These are phyloP conservation scores for Daedalea quercina DNA, from an alignment of 768 basidiomycete genomes.

Conservation along the genomic window DNA sequence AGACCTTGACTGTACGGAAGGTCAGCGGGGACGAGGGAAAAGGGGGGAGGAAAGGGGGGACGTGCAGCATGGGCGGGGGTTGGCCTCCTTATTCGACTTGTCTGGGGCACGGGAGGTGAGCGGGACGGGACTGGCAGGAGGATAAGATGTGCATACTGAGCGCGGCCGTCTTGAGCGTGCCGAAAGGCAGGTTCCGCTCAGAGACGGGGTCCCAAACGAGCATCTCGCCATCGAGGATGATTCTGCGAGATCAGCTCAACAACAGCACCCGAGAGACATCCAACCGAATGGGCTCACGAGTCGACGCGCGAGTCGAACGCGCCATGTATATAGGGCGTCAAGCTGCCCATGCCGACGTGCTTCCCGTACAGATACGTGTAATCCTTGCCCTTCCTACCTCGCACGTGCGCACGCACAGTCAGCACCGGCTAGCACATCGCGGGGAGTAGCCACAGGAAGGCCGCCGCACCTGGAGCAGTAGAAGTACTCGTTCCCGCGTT, in stretches of 20 bases:
- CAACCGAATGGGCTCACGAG: conserved; percentile 48
- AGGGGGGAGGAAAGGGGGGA: conserved; percentile 6
- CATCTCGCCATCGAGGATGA: conserved; percentile 98
- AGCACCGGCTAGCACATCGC: no score
- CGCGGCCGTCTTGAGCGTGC: conserved; percentile 89
- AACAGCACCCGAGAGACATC: neutral
- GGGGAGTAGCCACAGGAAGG: no score
- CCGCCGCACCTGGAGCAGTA: conserved; percentile 89
- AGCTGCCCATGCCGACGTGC: conserved; percentile 71
- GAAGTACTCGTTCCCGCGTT: conserved; percentile 83
- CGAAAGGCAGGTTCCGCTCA: conserved; percentile 86
- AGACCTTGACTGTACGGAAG: conserved; percentile 77
- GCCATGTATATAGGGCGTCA: conserved; percentile 79
- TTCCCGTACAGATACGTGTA: conserved; percentile 91
- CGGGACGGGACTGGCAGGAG: neutral
- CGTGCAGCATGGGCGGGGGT: conserved; percentile 89
- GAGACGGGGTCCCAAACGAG: conserved; percentile 94
- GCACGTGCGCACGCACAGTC: no score
- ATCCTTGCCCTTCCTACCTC: conserved; percentile 75
- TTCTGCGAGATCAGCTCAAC: conserved; percentile 36
- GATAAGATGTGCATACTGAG: conserved; percentile 43
- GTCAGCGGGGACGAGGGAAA: neutral
- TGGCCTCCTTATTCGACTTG: conserved; percentile 60
- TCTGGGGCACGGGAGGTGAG: conserved; percentile 38
- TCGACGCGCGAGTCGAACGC: conserved; percentile 73